These are phyloP conservation scores for Musa troglodytarum DNA, from an alignment of 176 grass and related monocot species.

Conservation along the genomic window DNA sequence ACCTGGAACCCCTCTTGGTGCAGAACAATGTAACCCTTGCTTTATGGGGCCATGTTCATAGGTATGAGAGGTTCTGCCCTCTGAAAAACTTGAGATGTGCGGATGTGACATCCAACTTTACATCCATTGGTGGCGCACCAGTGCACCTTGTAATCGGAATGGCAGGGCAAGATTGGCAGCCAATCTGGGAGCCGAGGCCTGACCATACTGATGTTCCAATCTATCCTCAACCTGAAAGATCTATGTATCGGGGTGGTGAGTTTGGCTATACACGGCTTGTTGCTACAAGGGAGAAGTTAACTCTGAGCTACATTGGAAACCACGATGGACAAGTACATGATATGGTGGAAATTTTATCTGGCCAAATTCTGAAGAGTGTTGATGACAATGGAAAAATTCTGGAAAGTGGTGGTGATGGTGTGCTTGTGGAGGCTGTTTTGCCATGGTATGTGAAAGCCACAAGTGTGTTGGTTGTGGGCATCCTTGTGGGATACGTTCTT, in stretches of 20 bases:
- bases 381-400: neutral
- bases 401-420: neutral
- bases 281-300: constrained; percentile 72
- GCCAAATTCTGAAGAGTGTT: constrained; percentile 4
- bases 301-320: constrained; percentile 64
- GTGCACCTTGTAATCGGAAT: constrained; percentile 97
- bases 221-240: constrained; percentile 61
- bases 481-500: constrained; percentile 46
- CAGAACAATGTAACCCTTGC: constrained; percentile 83
- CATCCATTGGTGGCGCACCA: constrained; percentile 45
- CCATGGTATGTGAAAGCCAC: constrained; percentile 34
- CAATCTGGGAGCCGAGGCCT: constrained; percentile 63
- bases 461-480: constrained; percentile 26
- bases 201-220: constrained; percentile 59
- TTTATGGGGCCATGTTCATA: constrained; percentile 91
- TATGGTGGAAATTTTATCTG: constrained; percentile 73
- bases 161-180: constrained; percentile 74
- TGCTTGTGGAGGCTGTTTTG: constrained; percentile 7
- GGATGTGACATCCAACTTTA: constrained; percentile 53
- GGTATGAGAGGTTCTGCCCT: constrained; percentile 91
- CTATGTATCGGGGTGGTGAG: constrained; percentile 74
- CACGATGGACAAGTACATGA: constrained; percentile 93
- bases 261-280: constrained; percentile 78
- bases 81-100: constrained; percentile 63
- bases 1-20: constrained; percentile 66